Evolutionary conservation across 306 rosid genomes (phyloP).

Genomic region (Dryas alaskensis): DNA sequence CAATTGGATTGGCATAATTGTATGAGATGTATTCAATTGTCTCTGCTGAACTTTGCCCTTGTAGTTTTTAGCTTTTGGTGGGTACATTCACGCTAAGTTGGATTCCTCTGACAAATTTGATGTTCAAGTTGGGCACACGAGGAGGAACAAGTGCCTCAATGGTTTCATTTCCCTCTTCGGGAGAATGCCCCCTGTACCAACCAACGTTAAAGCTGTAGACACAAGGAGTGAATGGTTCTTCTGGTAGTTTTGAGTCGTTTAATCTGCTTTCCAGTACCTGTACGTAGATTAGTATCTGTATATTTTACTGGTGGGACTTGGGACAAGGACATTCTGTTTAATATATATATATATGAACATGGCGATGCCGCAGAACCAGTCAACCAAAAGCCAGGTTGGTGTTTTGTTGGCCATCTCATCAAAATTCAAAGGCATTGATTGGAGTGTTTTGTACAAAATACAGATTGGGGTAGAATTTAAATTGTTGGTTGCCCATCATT

Average conservation of each 20-base stretch:
- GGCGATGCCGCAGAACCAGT: not conserved
- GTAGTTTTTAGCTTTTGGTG: not conserved
- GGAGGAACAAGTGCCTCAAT: constrained; percentile 47
- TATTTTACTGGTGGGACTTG: not conserved
- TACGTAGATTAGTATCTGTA: not conserved
- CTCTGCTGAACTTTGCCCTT: not conserved
- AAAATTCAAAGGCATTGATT: not conserved
- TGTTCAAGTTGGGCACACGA: not conserved
- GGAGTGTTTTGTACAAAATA: not conserved
- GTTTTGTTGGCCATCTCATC: not conserved
- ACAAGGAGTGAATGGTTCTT: constrained; percentile 47
- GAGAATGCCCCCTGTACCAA: constrained; percentile 40
- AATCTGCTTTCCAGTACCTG: too few relatives aligned
- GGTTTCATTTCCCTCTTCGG: constrained; percentile 44
- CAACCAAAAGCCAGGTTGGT: too few relatives aligned
- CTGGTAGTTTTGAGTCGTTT: constrained; percentile 33
- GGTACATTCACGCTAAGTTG: too few relatives aligned
- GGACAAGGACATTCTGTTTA: not conserved
- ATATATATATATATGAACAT: not conserved
- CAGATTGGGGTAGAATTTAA: not conserved
- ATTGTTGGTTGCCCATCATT: not conserved
- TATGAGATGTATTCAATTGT: not conserved
- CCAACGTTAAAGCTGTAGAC: constrained; percentile 44
- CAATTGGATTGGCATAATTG: not conserved
- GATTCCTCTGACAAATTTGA: not conserved